Evolutionary conservation across 1,139 yeast species (phyloP).

Genomic region (Saccharomyces hybrid): DNA sequence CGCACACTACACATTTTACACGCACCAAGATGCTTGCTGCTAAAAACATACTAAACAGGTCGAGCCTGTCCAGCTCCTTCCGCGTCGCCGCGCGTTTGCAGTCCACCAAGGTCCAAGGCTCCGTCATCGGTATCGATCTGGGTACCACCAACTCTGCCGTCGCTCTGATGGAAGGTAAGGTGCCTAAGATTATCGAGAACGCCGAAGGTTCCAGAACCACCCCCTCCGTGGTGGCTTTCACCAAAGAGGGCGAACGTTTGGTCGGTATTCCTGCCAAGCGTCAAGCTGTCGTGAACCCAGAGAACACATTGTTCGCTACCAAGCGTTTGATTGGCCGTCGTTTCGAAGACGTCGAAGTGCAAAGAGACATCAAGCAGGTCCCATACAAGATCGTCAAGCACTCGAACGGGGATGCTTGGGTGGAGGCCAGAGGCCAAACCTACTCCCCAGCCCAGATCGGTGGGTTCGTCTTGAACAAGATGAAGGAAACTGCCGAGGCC

Average conservation of each 20-base stretch:
- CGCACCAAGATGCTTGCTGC: constrained; percentile 23
- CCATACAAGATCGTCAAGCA: constrained; percentile 59
- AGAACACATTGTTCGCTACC: constrained; percentile 75
- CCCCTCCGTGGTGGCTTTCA: constrained; percentile 84
- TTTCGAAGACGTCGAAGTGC: constrained; percentile 66
- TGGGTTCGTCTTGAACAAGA: constrained; percentile 84
- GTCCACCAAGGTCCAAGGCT: constrained; percentile 52
- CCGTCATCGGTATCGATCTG: constrained; percentile 68
- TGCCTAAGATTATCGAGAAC: constrained; percentile 86
- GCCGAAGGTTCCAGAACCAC: constrained; percentile 96
- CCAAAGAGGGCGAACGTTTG: constrained; percentile 77
- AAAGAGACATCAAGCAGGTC: constrained; percentile 74
- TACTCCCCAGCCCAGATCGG: constrained; percentile 89
- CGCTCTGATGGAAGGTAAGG: constrained; percentile 86
- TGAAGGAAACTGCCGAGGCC: constrained; percentile 91
- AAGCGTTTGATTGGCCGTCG: constrained; percentile 82
- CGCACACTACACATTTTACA: not conserved
- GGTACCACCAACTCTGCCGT: constrained; percentile 93
- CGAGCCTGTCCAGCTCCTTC: constrained; percentile 14
- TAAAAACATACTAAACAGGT: constrained; percentile 23
- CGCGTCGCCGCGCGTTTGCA: constrained; percentile 35
- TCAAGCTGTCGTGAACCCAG: constrained; percentile 78
- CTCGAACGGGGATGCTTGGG: constrained; percentile 73
- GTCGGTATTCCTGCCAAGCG: constrained; percentile 95
- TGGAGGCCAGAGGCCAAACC: constrained; percentile 60